Percentiles rank a stretch among this genome's conserved stretches.
Conservation (phyloP, 1,139 yeast species). For the Saccharomyces hybrid region DNA sequence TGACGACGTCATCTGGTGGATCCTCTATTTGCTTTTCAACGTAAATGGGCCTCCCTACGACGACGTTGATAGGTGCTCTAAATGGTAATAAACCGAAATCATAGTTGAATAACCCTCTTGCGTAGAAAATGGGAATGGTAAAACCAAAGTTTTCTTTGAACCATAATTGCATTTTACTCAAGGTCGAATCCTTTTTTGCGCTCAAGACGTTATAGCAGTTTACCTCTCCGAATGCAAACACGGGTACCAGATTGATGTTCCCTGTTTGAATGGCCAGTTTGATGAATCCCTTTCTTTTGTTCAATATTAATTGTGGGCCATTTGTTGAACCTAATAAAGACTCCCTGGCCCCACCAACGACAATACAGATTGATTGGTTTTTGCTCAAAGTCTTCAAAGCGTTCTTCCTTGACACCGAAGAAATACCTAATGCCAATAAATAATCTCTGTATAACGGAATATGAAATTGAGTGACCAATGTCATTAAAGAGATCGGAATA, state of each 20-base stretch:
- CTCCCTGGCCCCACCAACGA: slow-evolving; percentile 94
- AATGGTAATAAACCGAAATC: slow-evolving; percentile 89
- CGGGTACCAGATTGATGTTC: slow-evolving; percentile 74
- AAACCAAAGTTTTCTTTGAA: slow-evolving; percentile 67
- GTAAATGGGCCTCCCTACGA: slow-evolving; percentile 74
- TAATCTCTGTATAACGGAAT: slow-evolving; percentile 87
- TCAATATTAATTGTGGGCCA: slow-evolving; percentile 55
- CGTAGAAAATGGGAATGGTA: slow-evolving; percentile 86
- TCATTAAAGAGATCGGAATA: slow-evolving; percentile 65
- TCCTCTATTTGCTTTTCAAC: slow-evolving; percentile 44
- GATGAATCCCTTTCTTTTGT: slow-evolving; percentile 80
- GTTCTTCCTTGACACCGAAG: slow-evolving; percentile 75
- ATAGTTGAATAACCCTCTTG: slow-evolving; percentile 86
- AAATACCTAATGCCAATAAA: slow-evolving; percentile 69
- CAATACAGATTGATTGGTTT: slow-evolving; percentile 74
- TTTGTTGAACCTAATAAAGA: slow-evolving; percentile 64
- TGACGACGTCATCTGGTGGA: slow-evolving; percentile 46
- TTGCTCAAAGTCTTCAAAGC: slow-evolving; percentile 61
- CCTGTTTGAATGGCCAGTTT: slow-evolving; percentile 78
- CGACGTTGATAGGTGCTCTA: slow-evolving; percentile 70
- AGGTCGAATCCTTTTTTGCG: slow-evolving; percentile 47
- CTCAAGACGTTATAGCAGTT: slow-evolving; percentile 60
- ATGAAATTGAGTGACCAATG: slow-evolving; percentile 75
- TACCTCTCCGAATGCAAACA: slow-evolving; percentile 89
- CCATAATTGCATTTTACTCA: slow-evolving; percentile 57